Base-by-base conservation (phyloP, 164 flowering plant genomes). In the Annona cherimola region DNA sequence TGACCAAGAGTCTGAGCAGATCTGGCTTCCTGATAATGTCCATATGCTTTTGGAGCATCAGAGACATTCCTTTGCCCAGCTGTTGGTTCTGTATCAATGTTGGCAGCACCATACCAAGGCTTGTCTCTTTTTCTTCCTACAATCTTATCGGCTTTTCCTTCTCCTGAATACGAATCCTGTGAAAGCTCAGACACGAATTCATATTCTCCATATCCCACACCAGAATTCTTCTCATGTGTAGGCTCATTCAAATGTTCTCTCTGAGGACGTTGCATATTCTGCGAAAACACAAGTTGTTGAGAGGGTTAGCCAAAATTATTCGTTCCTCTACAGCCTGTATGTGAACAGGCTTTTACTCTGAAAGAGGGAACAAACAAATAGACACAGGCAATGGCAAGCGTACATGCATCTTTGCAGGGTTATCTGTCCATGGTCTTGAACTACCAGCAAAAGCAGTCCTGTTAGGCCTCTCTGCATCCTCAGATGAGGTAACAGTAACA, bases 371-470 rank as follows among this genome's bases (percentile, higher is more conserved):
- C 12, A 20, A 35, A 46, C 4, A 46, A 54, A 26, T 41, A 35
- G 63, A 35, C 57, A 14, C 55, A 41, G 67, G 55, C 42, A 50
- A 61, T 7, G n/a, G 68, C 9, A 57, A 7, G 43, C 80, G 26
- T 76, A 85, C 84, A 63, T 62, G 84, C 74, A 80, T 55, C 79
- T 86, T 90, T 71, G 70, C 76, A 46, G 83, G 73, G 57, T 80
- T 69, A 79, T 87, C 89, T 61, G 80, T 44, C 91, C 87, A 85
- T 71, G 87, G 75, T 63, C 85, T 82, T 67, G 84, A 81, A 69
- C 81, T 70, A 69, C 81, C 74, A 64, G 75, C 55, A 74, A 73
- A 69, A 42, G 83, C 44, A 39, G 82, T 61, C 76, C 83, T 81
- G 6, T 80, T 85, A 39, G 76, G 78, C 78, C 84, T 77, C 73